Base-by-base conservation (phyloP, 1,139 yeast genomes). In the Geotrichum bryndzae region DNA sequence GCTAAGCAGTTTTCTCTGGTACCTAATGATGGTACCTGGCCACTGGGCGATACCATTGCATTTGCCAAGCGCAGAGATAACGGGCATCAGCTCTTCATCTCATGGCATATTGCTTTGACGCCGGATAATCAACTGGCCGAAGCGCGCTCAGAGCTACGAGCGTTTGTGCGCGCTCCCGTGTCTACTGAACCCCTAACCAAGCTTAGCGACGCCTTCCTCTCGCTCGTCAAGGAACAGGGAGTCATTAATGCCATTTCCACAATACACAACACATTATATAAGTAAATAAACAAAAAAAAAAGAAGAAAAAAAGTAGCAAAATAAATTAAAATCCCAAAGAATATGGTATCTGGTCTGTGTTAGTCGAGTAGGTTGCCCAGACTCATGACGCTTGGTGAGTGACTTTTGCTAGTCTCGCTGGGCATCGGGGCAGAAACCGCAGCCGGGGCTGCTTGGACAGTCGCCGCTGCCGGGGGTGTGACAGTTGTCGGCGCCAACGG, bases 21-120 rank as follows among this genome's bases (percentile, higher is more conserved):
- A 1, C 22, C 46, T 8, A 13, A 54, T 1, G 68, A 67, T 51
- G 56, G 59, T 13, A 63, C 67, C 18, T 68, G 70, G 70, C 63
- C 63, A 38, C 56, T 61, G 13, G 65, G 67, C 13, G 51, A 59
- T 31, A 59, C 61, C 6, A 29, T 69, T 15, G 59, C 63, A 7
- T 61, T 68, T 54, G 51, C 57, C 10, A 55, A 56, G 29, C 38
- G 38, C 23, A 27, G 35, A 27, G 52, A 27, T n/a, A 52, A 48
- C 31, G 57, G 57, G 8, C 18, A 57, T 10, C 61, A 58, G 51
- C 61, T 67, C 2, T 51, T 59, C n/a, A 48, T 67, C 38, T 53
- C 60, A 6, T 67, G 68, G 68, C 52, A 27, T 22, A 56, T 67
- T 29, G 27, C n/a, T 6, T 35, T 61, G 2, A 63, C 63, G 2